Evolutionary conservation across 305 asterid species (phyloP).

Genomic region (Rubia tinctorum): DNA sequence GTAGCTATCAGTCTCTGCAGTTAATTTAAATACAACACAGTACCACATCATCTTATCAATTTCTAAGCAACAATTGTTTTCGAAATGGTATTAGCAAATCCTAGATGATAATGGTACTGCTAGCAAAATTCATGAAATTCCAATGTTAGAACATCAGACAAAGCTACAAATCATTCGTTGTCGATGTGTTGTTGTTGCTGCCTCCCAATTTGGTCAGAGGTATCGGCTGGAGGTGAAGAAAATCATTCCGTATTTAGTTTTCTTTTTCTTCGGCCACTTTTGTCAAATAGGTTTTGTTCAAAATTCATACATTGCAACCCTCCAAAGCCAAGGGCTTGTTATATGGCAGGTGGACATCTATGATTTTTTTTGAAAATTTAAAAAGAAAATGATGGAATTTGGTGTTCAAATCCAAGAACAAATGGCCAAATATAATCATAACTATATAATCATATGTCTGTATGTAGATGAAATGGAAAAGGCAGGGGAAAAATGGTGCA

Average conservation of each 20-base stretch:
- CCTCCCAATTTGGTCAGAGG: constrained; percentile 50
- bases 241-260: constrained; percentile 30
- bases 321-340: no score
- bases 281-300: constrained; percentile 48
- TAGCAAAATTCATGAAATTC: not conserved
- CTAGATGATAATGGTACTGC: not conserved
- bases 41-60: not conserved
- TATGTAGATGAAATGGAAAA: no score
- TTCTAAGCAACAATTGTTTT: not conserved
- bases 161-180: constrained; percentile 57
- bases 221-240: constrained; percentile 41
- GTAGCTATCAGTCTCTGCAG: constrained; percentile 7
- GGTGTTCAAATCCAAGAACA: no score
- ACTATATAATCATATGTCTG: no score
- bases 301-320: no score
- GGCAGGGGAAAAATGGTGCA: no score
- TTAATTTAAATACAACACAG: not conserved
- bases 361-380: no score
- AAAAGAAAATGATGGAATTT: no score
- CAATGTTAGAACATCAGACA: not conserved
- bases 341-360: no score
- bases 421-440: no score
- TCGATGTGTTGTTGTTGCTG: constrained; percentile 58
- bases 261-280: constrained; percentile 42
- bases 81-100: not conserved